phyloP scores from a whole-genome alignment of 1,284 basidiomycete species.

The Fomes fomentarius region DNA sequence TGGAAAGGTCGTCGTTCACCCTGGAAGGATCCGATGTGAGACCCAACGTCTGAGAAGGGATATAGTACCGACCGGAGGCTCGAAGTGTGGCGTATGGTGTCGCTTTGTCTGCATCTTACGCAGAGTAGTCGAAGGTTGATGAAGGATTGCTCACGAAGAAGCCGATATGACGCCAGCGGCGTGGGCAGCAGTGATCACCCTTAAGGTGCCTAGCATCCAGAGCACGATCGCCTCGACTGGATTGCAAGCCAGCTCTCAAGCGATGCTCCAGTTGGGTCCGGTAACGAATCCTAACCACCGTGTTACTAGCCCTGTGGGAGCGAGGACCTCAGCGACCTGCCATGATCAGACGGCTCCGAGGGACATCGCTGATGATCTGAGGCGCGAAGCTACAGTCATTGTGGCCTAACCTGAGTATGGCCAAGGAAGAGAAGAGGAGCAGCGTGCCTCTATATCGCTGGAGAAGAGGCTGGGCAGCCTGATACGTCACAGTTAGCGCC shows the following conservation, averaged over 20 bases:
- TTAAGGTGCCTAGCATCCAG: neutral
- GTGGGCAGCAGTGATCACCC: neutral
- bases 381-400: neutral
- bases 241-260: neutral
- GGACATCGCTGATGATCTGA: neutral
- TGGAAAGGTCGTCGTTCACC: too few relatives aligned
- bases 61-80: neutral
- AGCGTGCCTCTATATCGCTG: neutral
- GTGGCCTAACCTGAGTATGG: too few relatives aligned
- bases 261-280: neutral
- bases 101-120: neutral
- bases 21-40: neutral
- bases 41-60: neutral
- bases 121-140: neutral
- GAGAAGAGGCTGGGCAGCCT: too few relatives aligned
- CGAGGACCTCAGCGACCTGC: neutral
- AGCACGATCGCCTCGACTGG: neutral
- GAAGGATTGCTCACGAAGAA: neutral
- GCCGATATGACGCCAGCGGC: constrained; percentile 2
- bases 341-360: constrained; percentile 4
- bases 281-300: constrained; percentile 9
- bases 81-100: neutral
- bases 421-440: too few relatives aligned
- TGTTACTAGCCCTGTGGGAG: constrained; percentile 13
- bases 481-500: constrained; percentile 2